Base-by-base conservation (phyloP, 2,329 filamentous ascomycete genomes). In the Mollisia scopiformis region DNA sequence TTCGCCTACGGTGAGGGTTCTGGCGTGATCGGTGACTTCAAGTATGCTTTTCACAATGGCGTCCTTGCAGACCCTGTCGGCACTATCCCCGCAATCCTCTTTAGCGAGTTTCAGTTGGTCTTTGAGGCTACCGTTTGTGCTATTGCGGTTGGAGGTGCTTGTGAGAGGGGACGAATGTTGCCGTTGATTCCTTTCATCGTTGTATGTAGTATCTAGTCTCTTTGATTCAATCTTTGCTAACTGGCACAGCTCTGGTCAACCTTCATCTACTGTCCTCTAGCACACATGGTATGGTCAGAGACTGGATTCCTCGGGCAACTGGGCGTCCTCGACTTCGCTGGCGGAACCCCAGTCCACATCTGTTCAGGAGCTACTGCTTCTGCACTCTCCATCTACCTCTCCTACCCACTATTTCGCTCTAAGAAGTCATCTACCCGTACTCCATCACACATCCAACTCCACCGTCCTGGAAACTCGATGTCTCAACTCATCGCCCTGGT, bases 261-360 rank as follows among this genome's bases (percentile, higher is more conserved):
- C 41, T 80, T 90, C 64, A 87, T 91, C 63, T 91, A 91, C 76
- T 87, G 89, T 69, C 88, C 88, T 21, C 84, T 92, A 62, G 89
- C 89, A 50, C 90, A 89, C 76, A 91, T 89, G 84, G 91, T 89
- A 49, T 92, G 89, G 90, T 92, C 91, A 75, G 77, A 80, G 55
- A 87, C 86, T 63, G 89, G 89, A 50, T 92, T 89, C 88, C 81
- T 90, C 28, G 88, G 82, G 75, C 82, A 83, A 21, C 82, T 92
- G 43, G 87, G 87, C 51, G 84, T 87, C 27, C 84, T 91, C 67
- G 89, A 92, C 75, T 92, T 91, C 69, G 89, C 90, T 33, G 90
- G 89, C 47, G 89, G 88, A 49, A 89, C 88, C 13, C 89, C 89
- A 37, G 89, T 92, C 21, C 89, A 92, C 76, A 89, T 92, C 71